These are phyloP conservation scores for Blastobotrys niveus DNA, from an alignment of 1,139 yeast species.

Conservation along the genomic window DNA sequence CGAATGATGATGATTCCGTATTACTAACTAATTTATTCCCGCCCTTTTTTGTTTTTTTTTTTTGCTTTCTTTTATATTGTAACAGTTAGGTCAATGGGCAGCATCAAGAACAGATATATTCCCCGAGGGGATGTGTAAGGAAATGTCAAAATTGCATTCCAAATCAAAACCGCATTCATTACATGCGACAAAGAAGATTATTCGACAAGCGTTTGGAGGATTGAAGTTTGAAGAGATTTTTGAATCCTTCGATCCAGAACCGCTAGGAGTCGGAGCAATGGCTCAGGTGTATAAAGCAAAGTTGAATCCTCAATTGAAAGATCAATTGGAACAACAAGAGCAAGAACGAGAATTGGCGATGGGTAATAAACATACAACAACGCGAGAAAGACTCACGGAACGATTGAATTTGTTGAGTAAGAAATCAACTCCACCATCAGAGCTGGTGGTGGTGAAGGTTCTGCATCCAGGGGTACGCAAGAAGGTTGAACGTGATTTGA, in stretches of 20 bases:
- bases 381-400: background rate
- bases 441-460: conserved; percentile 82
- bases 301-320: conserved; percentile 34
- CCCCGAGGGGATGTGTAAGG: conserved; percentile 71
- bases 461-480: conserved; percentile 79
- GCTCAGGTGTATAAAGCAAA: conserved; percentile 90
- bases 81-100: conserved; percentile 90
- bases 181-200: conserved; percentile 50
- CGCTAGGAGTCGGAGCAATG: conserved; percentile 94
- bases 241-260: conserved; percentile 67
- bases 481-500: conserved; percentile 71
- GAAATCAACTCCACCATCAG: conserved; percentile 34
- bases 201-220: conserved; percentile 58
- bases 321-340: no score
- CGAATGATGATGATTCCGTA: background rate
- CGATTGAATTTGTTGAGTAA: background rate
- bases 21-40: background rate
- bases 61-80: conserved; percentile 5
- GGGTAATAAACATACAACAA: conserved; percentile 12
- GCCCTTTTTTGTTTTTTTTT: conserved; percentile 6
- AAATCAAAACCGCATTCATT: conserved; percentile 73
- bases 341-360: conserved; percentile 6
- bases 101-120: conserved; percentile 97
- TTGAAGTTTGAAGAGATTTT: conserved; percentile 66
- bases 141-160: conserved; percentile 72